Base-by-base conservation (phyloP, 345 rosid genomes). In the Pistacia vera region DNA sequence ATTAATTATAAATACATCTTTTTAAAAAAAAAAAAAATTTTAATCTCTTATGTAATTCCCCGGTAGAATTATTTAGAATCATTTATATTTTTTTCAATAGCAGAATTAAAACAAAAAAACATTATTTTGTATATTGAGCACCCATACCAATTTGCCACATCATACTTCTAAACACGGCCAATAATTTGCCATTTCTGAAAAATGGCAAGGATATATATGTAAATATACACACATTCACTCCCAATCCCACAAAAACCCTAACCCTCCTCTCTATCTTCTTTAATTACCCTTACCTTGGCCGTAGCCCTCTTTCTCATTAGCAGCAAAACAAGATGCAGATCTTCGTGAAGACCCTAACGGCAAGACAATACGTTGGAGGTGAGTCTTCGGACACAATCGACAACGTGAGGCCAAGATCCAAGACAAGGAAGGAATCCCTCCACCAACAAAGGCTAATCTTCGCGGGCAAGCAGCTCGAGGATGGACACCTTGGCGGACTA, bases 331-430 rank as follows among this genome's bases (percentile, higher is more conserved):
- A 76, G 80, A 90, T 90, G 94, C 94, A 90, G 90, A 88, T 90
- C 86, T 90, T 90, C 78, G 94, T 89, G 78, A 90, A 90, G 77
- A 88, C 95, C 90, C 88, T 90, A 18, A 88, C 95, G 79, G 94
- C 58, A 90, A 90, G 85, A 90, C 92, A 18, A 88, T 90, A 16
- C 92, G 51, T 89, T 90, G 0, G 94, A 90, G 88, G 91, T 89
- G 0, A 89, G 70, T 86, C 90, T 28, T 84, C 88, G 13, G 91
- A 89, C 81, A 89, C 93, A 35, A 87, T 89, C 82, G 93, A 89
- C 81, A 89, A 89, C 64, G 91, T 89, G 52, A 85, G 80, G 88
- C 91, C 22, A 89, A 89, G 90, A 87, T 89, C 84, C 93, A 89
- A 66, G 93, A 89, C 86, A 89, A 89, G 88, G 88, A 85, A 52